Conservation (phyloP, 495 filamentous ascomycete species). For the Podospora pseudocomata region DNA sequence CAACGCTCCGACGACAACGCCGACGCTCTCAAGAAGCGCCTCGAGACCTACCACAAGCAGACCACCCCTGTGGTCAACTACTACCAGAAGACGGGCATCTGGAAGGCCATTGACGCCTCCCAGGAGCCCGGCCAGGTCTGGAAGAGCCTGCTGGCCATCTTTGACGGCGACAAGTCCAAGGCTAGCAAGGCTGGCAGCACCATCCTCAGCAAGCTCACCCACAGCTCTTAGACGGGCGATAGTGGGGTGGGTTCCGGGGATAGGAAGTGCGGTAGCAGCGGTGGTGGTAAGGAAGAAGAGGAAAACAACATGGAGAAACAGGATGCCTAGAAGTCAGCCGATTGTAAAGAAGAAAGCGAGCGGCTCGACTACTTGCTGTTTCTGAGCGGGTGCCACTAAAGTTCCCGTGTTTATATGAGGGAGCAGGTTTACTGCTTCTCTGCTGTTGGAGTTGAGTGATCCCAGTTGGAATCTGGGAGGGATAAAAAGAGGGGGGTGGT, state of each 20-base stretch:
- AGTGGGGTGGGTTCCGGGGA: not conserved
- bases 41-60: slow-evolving; percentile 91
- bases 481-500: not conserved
- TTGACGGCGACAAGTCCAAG: slow-evolving; percentile 58
- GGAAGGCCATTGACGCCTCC: slow-evolving; percentile 92
- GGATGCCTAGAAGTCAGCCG: slow-evolving; percentile 3
- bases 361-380: slow-evolving; percentile 23
- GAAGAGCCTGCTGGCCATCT: slow-evolving; percentile 84
- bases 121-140: slow-evolving; percentile 95
- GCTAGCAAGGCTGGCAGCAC: slow-evolving; percentile 37
- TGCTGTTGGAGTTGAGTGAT: not conserved
- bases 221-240: slow-evolving; percentile 33
- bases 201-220: slow-evolving; percentile 47
- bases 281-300: slow-evolving; percentile 5
- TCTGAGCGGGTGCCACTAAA: slow-evolving; percentile 17
- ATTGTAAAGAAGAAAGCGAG: not conserved
- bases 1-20: slow-evolving; percentile 97
- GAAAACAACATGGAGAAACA: not conserved
- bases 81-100: slow-evolving; percentile 96
- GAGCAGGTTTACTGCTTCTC: not conserved
- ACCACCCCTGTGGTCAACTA: slow-evolving; percentile 88
- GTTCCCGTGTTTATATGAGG: not conserved
- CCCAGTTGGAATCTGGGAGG: not conserved
- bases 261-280: not conserved
- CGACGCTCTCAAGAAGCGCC: slow-evolving; percentile 92